phyloP scores from a whole-genome alignment of 2,329 filamentous ascomycete species.

The Neonectria coccinea region DNA sequence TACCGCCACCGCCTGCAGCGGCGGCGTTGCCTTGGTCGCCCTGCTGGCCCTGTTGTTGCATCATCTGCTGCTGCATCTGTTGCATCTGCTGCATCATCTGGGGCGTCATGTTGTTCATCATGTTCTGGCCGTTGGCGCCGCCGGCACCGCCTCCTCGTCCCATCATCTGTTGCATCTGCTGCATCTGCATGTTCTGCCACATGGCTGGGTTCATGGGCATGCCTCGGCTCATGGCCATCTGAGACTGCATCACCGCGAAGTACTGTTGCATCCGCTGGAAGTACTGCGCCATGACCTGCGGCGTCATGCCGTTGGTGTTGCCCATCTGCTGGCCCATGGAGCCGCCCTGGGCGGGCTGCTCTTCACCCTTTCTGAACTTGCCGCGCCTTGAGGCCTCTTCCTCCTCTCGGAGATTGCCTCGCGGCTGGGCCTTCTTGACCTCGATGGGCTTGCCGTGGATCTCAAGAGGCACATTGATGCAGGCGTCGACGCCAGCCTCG shows the following conservation, averaged over 20 bases:
- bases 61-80: slow-evolving; percentile 56
- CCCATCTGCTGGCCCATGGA: slow-evolving; percentile 58
- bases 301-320: slow-evolving; percentile 79
- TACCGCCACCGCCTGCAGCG: slow-evolving; percentile 43
- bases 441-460: slow-evolving; percentile 97
- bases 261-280: slow-evolving; percentile 99
- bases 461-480: slow-evolving; percentile 84
- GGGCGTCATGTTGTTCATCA: slow-evolving; percentile 59
- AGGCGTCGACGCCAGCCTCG: slow-evolving; percentile 93
- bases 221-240: slow-evolving; percentile 85
- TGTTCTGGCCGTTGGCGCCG: slow-evolving; percentile 52
- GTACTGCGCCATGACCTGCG: slow-evolving; percentile 98
- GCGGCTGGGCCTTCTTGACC: slow-evolving; percentile 96
- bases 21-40: slow-evolving; percentile 46
- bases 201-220: slow-evolving; percentile 81
- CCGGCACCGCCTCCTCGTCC: slow-evolving; percentile 54
- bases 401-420: slow-evolving; percentile 93
- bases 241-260: slow-evolving; percentile 93
- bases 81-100: slow-evolving; percentile 72
- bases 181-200: slow-evolving; percentile 82
- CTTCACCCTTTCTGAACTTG: slow-evolving; percentile 69
- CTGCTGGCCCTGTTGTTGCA: slow-evolving; percentile 54
- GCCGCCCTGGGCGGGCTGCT: slow-evolving; percentile 55
- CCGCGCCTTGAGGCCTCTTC: slow-evolving; percentile 76
- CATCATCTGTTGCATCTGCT: slow-evolving; percentile 73